Conservation (phyloP, 768 basidiomycete species). For the Tylopilus rubrobrunneus region DNA sequence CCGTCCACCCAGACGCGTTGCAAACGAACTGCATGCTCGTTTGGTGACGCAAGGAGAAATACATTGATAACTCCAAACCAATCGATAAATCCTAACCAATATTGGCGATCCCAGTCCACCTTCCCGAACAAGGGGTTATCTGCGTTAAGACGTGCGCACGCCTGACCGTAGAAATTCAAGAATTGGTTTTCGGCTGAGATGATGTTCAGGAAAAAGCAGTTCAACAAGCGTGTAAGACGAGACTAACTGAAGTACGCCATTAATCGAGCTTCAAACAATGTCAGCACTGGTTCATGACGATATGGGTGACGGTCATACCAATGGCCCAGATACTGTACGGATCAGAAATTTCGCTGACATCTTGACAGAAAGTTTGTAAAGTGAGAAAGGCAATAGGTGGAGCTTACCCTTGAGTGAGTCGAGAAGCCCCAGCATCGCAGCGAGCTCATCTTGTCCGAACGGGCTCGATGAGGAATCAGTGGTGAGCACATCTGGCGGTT, state of each 20-base stretch:
- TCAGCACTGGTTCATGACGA: background rate
- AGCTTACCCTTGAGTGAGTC: constrained; percentile 11
- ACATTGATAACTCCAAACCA: background rate
- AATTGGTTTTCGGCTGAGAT: constrained; percentile 13
- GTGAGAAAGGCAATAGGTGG: background rate
- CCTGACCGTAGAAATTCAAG: constrained; percentile 10
- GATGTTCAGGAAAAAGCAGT: background rate
- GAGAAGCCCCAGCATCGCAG: constrained; percentile 11
- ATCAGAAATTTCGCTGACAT: background rate
- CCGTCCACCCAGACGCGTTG: constrained; percentile 12
- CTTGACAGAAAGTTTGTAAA: constrained; percentile 1
- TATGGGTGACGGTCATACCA: constrained; percentile 1
- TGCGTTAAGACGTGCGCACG: constrained; percentile 9
- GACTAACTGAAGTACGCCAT: constrained; percentile 13
- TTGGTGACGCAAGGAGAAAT: constrained; percentile 1
- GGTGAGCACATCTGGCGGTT: constrained; percentile 11
- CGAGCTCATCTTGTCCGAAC: constrained; percentile 10
- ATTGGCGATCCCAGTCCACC: constrained; percentile 3
- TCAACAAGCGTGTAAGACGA: background rate
- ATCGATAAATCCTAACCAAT: background rate
- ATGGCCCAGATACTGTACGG: constrained; percentile 10
- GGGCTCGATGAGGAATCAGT: constrained; percentile 17
- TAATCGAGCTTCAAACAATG: constrained; percentile 5
- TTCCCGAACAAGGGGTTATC: constrained; percentile 7
- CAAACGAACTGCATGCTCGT: constrained; percentile 12